These are phyloP conservation scores for Rhododendron kiyosumense DNA, from an alignment of 148 eudicot species.

Conservation along the genomic window DNA sequence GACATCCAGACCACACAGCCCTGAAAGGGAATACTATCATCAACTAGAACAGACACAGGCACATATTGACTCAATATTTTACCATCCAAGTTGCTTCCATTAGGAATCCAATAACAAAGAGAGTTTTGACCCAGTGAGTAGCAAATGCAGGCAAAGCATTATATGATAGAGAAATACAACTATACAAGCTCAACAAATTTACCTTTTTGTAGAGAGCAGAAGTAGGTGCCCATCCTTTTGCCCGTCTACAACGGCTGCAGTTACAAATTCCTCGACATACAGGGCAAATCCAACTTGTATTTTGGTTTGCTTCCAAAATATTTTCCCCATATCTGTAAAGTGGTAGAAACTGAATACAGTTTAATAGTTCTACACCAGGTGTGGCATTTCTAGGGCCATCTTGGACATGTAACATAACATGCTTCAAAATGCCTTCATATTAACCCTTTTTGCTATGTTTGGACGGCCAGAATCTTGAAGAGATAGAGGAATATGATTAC, in stretches of 20 bases:
- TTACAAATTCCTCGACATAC: constrained; percentile 79
- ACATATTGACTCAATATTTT: background rate
- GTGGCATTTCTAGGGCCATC: background rate
- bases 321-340: constrained; percentile 71
- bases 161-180: background rate
- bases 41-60: background rate
- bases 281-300: constrained; percentile 60
- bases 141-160: background rate
- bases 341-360: background rate
- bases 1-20: background rate
- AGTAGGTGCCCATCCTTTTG: constrained; percentile 68
- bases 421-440: background rate
- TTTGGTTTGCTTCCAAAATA: constrained; percentile 46
- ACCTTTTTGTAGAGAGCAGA: constrained; percentile 45
- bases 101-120: background rate
- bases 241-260: constrained; percentile 68
- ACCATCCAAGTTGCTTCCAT: background rate
- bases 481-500: background rate
- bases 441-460: background rate
- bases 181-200: background rate
- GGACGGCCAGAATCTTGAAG: background rate
- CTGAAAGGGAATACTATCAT: background rate
- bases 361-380: background rate
- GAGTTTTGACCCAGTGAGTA: background rate
- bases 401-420: background rate